Evolutionary conservation across 352 stramenopile species (phyloP).

Genomic region (Globisporangium solare): DNA sequence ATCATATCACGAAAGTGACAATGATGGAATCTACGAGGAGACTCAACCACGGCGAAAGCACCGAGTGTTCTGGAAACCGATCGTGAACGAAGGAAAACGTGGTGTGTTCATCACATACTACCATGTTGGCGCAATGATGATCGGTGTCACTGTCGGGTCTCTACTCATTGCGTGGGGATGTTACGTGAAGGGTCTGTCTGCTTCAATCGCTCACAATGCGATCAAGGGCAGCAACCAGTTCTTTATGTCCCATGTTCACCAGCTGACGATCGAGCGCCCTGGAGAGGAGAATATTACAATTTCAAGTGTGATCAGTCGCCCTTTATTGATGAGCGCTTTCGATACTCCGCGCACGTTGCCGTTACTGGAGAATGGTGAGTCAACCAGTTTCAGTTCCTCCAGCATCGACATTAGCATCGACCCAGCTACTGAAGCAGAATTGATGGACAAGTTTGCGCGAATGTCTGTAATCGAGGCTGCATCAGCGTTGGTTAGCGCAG

Average conservation of each 20-base stretch:
- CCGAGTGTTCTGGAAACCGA: conserved; percentile 61
- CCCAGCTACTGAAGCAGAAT: conserved; percentile 38
- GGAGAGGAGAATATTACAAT: conserved; percentile 74
- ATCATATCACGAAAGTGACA: conserved; percentile 21
- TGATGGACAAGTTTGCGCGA: conserved; percentile 66
- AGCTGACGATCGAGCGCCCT: conserved; percentile 61
- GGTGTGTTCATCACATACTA: conserved; percentile 83
- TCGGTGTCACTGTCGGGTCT: conserved; percentile 35
- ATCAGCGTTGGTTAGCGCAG: conserved; percentile 25
- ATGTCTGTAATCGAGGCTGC: conserved; percentile 50
- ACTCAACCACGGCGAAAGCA: conserved; percentile 14
- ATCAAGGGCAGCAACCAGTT: conserved; percentile 62
- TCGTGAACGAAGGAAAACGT: conserved; percentile 66
- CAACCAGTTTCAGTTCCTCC: conserved; percentile 16
- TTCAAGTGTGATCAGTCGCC: conserved; percentile 62
- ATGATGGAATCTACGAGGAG: conserved; percentile 22
- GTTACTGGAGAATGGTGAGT: conserved; percentile 46
- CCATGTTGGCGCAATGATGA: conserved; percentile 56
- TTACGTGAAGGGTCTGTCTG: conserved; percentile 68
- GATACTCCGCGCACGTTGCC: conserved; percentile 23
- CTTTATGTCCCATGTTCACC: conserved; percentile 59
- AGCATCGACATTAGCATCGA: conserved; percentile 30
- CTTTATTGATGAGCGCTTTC: conserved; percentile 48
- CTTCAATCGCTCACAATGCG: conserved; percentile 55
- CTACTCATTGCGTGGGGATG: conserved; percentile 67